Percentiles rank a stretch among this genome's conserved stretches.
These are phyloP conservation scores for Carex pumila DNA, from an alignment of 176 grass and related monocot genomes.

Conservation along the genomic window DNA sequence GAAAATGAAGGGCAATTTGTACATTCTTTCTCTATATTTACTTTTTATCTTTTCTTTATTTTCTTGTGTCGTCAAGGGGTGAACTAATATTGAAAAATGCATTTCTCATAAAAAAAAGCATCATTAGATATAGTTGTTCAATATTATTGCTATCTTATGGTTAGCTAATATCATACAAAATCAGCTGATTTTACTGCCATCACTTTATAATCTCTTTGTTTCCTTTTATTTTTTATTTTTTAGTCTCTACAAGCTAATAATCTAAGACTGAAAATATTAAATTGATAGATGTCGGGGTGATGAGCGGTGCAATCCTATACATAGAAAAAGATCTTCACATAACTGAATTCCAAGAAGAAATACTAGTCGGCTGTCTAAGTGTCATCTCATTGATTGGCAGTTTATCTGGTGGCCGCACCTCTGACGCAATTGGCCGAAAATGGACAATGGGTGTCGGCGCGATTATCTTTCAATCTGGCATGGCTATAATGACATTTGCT, in stretches of 20 bases:
- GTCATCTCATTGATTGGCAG: constrained; percentile 85
- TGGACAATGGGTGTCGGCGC: constrained; percentile 87
- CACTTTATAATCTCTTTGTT: neutral
- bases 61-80: neutral
- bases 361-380: constrained; percentile 79
- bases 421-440: constrained; percentile 78
- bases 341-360: constrained; percentile 77
- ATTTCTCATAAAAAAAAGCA: neutral
- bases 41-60: neutral
- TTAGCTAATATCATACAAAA: neutral
- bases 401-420: constrained; percentile 74
- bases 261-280: neutral
- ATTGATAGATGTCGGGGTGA: constrained; percentile 82
- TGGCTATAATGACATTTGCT: constrained; percentile 74
- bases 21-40: neutral
- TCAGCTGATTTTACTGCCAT: neutral
- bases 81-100: neutral
- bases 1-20: no score
- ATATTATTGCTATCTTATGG: neutral
- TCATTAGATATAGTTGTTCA: neutral
- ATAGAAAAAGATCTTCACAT: constrained; percentile 90
- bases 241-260: neutral
- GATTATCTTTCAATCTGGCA: constrained; percentile 69
- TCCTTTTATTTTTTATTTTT: neutral
- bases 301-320: constrained; percentile 81